phyloP scores from a whole-genome alignment of 2,329 filamentous ascomycete species.

The Pseudocercospora vitis region DNA sequence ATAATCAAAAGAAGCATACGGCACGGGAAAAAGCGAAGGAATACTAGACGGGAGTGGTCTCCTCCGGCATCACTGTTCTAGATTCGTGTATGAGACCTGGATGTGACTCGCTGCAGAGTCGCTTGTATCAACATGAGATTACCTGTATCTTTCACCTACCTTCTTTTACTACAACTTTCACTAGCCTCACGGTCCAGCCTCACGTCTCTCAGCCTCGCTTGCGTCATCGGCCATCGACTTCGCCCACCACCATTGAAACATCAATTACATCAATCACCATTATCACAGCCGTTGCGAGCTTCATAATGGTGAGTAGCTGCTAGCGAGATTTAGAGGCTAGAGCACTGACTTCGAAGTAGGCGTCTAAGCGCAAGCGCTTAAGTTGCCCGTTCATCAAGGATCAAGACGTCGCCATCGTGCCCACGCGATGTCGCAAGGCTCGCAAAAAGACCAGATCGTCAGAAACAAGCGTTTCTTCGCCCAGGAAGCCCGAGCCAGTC shows the following conservation, averaged over 20 bases:
- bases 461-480: too few relatives aligned
- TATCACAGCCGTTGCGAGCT: too few relatives aligned
- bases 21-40: background rate
- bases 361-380: background rate
- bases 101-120: slow-evolving; percentile 6
- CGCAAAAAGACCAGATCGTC: too few relatives aligned
- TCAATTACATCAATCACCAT: background rate
- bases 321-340: background rate
- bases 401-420: too few relatives aligned
- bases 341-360: background rate
- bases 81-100: background rate
- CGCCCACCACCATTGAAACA: background rate
- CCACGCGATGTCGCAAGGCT: too few relatives aligned
- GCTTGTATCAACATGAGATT: slow-evolving; percentile 4
- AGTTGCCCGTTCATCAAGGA: too few relatives aligned
- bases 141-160: background rate
- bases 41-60: background rate
- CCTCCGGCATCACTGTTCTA: background rate
- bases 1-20: slow-evolving; percentile 4
- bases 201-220: background rate
- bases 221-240: background rate
- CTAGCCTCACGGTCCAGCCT: too few relatives aligned
- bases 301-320: too few relatives aligned
- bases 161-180: too few relatives aligned
- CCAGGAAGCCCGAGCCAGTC: too few relatives aligned